Base-by-base conservation (phyloP, 345 rosid genomes). In the Triadica sebifera region DNA sequence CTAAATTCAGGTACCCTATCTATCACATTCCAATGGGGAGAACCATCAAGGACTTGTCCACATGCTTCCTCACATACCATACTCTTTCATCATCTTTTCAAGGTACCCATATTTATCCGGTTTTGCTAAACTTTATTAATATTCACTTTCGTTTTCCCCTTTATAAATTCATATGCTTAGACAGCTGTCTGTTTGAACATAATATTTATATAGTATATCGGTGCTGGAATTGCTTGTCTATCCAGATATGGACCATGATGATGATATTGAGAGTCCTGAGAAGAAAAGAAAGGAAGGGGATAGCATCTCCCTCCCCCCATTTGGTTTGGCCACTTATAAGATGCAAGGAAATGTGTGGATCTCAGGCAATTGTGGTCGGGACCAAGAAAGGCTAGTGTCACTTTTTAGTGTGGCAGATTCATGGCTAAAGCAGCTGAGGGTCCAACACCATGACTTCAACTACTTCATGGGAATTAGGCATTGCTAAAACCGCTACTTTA, bases 11-110 rank as follows among this genome's bases (percentile, higher is more conserved):
- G 96, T 95, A 95, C 66, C 99, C 99, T 0, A 96, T 96, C 45
- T 96, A 96, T 79, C 98, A 91, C 83, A 96, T 96, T 71, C 99
- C 99, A 20, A 96, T 93, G 99, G 98, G 97, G 74, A 89, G 95
- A 79, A 96, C 98, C 75, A 96, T 96, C 79, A 91, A 88, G 87
- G 99, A 96, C 82, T 79, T 96, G 80, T 93, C 99, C 9, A 89
- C 99, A 50, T 89, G 97, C 82, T 96, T 96, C 86, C 95, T 96
- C 51, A 86, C 97, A 8, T 96, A 96, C 81, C 99, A 96, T 83
- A 96, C 98, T 61, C 90, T 96, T 38, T 96, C 99, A 22, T 96
- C 97, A 43, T 96, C 89, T 59, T 96, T 96, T 69, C 97, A 88
- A 91, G 99, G 99, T 96, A 73, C 22, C 34, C 51, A 38, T 67